Conservation (phyloP, 225 moss, liverwort and hornwort species). For the Thuidium tamariscinum region DNA sequence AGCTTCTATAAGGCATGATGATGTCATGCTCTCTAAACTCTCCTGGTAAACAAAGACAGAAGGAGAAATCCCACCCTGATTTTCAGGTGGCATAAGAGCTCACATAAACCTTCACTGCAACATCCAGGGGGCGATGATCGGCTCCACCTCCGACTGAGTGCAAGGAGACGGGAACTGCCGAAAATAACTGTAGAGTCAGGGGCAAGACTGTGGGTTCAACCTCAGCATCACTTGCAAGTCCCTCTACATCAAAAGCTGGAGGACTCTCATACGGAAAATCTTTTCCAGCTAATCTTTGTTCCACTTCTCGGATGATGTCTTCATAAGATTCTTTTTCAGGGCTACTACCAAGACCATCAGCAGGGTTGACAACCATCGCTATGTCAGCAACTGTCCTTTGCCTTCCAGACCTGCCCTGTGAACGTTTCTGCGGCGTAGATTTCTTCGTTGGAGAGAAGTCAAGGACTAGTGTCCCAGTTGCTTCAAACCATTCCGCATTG, state of each 20-base stretch:
- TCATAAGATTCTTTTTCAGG: conserved; percentile 65
- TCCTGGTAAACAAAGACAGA: background rate
- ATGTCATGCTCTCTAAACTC: background rate
- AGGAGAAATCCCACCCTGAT: background rate
- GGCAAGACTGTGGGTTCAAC: conserved; percentile 89
- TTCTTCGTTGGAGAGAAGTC: conserved; percentile 57
- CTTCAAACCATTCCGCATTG: conserved; percentile 94
- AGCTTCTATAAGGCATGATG: background rate
- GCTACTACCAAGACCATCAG: conserved; percentile 37
- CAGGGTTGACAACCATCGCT: conserved; percentile 84
- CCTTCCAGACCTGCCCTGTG: conserved; percentile 47
- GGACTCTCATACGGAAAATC: conserved; percentile 47
- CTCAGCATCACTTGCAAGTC: conserved; percentile 41
- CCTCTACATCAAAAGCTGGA: conserved; percentile 29
- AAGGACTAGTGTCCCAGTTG: conserved; percentile 76
- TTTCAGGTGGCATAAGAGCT: conserved; percentile 78
- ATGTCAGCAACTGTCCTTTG: conserved; percentile 86
- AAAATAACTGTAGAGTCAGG: conserved; percentile 75
- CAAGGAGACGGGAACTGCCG: conserved; percentile 79
- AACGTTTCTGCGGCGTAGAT: conserved; percentile 36
- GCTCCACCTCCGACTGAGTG: conserved; percentile 86
- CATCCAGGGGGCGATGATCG: conserved; percentile 71
- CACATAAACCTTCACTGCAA: conserved; percentile 87
- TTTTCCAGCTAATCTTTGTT: conserved; percentile 79
- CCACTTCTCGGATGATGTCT: conserved; percentile 82